Percentiles rank a stretch among this genome's conserved stretches.
Evolutionary conservation across 2,329 filamentous ascomycete species (phyloP).

Genomic region (Neofusicoccum umdonicola): DNA sequence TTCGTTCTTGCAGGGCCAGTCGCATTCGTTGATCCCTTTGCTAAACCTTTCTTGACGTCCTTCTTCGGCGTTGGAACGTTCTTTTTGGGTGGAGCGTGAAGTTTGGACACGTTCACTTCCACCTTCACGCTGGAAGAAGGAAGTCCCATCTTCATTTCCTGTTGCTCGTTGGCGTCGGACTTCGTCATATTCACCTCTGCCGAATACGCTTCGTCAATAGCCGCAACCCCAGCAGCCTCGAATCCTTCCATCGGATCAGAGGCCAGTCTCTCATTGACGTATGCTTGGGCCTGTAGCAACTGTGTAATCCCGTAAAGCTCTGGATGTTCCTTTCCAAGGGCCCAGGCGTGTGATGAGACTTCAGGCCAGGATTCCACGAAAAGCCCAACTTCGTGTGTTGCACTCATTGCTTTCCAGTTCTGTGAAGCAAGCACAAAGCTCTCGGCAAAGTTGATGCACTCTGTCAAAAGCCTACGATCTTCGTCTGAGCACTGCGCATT

Average conservation of each 20-base stretch:
- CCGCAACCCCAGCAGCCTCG: conserved; percentile 19
- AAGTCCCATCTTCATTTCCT: conserved; percentile 35
- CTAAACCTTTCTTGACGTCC: background rate
- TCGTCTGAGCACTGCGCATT: conserved; percentile 57
- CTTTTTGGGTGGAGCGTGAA: background rate
- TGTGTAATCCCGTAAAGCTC: conserved; percentile 59
- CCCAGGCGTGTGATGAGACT: conserved; percentile 62
- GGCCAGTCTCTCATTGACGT: conserved; percentile 42
- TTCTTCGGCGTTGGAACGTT: background rate
- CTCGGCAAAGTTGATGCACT: conserved; percentile 66
- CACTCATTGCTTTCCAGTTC: conserved; percentile 66
- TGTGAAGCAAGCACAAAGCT: conserved; percentile 54
- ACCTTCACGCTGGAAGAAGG: conserved; percentile 37
- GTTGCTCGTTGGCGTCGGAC: conserved; percentile 18
- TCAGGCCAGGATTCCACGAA: conserved; percentile 67
- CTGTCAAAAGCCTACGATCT: conserved; percentile 60
- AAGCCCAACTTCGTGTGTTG: conserved; percentile 74
- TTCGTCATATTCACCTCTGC: conserved; percentile 29
- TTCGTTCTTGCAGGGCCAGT: background rate
- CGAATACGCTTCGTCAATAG: conserved; percentile 20
- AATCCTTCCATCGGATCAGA: conserved; percentile 26
- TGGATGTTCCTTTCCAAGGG: conserved; percentile 54
- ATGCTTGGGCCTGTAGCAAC: conserved; percentile 54
- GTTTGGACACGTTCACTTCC: conserved; percentile 5
- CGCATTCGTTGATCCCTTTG: background rate